Percentiles rank a stretch among this genome's conserved stretches.
Conservation (phyloP, 2,329 filamentous ascomycete species). For the Basipetospora sp. region DNA sequence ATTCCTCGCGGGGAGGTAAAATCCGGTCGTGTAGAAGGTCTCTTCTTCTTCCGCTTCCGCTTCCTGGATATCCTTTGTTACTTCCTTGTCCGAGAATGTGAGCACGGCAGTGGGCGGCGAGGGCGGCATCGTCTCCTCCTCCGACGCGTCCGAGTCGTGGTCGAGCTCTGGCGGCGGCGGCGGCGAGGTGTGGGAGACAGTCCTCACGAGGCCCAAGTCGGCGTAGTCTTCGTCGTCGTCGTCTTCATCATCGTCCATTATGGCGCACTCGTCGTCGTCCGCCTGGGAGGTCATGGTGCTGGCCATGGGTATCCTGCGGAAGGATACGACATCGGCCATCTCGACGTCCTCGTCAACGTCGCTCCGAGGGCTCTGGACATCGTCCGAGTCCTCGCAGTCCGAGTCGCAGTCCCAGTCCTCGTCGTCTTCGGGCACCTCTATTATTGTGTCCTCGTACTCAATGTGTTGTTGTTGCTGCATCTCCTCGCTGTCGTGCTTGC, state of each 20-base stretch:
- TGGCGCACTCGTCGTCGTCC: constrained; percentile 17
- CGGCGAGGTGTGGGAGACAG: constrained; percentile 50
- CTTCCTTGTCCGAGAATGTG: constrained; percentile 45
- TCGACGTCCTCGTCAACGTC: constrained; percentile 46
- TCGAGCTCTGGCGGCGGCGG: constrained; percentile 59
- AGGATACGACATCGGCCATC: constrained; percentile 33
- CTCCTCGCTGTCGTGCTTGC: constrained; percentile 30
- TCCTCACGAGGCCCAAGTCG: constrained; percentile 53
- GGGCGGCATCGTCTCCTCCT: constrained; percentile 61
- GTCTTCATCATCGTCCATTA: constrained; percentile 29
- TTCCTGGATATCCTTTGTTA: constrained; percentile 25
- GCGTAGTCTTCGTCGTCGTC: constrained; percentile 51
- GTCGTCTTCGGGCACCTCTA: constrained; percentile 59
- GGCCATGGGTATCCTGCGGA: constrained; percentile 26
- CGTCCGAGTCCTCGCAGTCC: constrained; percentile 37
- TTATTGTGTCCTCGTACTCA: constrained; percentile 72
- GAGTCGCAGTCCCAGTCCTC: constrained; percentile 48
- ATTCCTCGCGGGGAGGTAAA: constrained; percentile 38
- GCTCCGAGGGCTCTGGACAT: constrained; percentile 31
- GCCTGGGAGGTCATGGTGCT: constrained; percentile 18
- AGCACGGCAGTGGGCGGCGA: constrained; percentile 47
- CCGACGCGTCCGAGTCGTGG: constrained; percentile 51
- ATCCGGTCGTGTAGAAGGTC: constrained; percentile 36
- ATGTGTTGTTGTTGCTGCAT: constrained; percentile 30
- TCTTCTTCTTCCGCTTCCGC: constrained; percentile 22